Evolutionary conservation across 352 stramenopile genomes (phyloP).

Genomic region (Pythium volutum): DNA sequence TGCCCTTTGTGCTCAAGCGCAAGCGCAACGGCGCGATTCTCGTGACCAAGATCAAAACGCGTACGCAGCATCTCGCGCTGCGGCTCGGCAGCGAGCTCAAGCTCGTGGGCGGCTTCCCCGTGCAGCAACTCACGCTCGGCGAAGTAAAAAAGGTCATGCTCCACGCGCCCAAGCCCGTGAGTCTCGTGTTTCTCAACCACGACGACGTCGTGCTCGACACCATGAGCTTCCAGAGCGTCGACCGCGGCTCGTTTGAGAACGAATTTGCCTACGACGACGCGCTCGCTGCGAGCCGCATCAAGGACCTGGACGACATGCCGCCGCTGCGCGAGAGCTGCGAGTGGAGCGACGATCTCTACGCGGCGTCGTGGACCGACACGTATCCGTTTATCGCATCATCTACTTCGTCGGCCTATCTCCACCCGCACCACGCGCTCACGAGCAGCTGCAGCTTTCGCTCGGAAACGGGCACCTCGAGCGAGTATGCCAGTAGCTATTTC

Average conservation of each 20-base stretch:
- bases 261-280: constrained; percentile 28
- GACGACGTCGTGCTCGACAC: constrained; percentile 42
- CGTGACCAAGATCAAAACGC: constrained; percentile 51
- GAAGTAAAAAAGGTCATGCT: constrained; percentile 84
- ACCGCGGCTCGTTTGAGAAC: constrained; percentile 36
- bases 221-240: constrained; percentile 40
- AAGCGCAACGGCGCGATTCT: constrained; percentile 68
- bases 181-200: constrained; percentile 72
- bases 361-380: neutral
- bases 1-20: constrained; percentile 76
- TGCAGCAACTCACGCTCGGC: constrained; percentile 59
- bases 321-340: constrained; percentile 27
- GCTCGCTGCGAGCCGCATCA: neutral
- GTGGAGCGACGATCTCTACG: constrained; percentile 20
- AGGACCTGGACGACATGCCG: constrained; percentile 11
- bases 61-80: constrained; percentile 23
- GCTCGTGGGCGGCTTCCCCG: constrained; percentile 71
- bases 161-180: constrained; percentile 66
- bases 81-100: constrained; percentile 68
- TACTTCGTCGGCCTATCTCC: neutral
- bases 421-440: neutral
- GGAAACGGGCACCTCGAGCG: too few relatives aligned
- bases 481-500: neutral
- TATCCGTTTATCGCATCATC: constrained; percentile 10
- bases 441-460: too few relatives aligned